A percentile compares a stretch with the other conserved stretches of the same genome.
Evolutionary conservation across 768 basidiomycete genomes (phyloP).

Genomic region (Suillus decipiens): DNA sequence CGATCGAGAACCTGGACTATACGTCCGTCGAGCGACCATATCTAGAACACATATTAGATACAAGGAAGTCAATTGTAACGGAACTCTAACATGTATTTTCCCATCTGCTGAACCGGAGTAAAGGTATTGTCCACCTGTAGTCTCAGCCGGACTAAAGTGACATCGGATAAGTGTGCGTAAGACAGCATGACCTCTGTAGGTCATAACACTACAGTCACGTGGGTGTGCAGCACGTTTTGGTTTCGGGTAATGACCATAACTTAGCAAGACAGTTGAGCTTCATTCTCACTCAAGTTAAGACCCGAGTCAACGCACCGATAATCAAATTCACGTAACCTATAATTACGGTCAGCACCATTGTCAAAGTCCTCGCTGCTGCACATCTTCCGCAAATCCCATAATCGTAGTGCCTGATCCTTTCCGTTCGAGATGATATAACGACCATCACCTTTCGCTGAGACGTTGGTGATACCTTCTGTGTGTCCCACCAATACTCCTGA

Average conservation of each 20-base stretch:
- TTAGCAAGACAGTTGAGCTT: conserved; percentile 30
- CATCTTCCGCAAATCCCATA: conserved; percentile 98
- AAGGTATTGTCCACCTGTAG: conserved; percentile 90
- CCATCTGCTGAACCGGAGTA: conserved; percentile 94
- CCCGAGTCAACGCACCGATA: conserved; percentile 64
- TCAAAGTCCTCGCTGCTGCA: conserved; percentile 71
- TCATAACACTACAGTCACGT: conserved; percentile 92
- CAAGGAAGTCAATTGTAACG: conserved; percentile 8
- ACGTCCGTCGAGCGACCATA: conserved; percentile 93
- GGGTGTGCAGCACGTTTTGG: conserved; percentile 71
- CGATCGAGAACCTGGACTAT: conserved; percentile 86
- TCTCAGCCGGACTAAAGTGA: conserved; percentile 92
- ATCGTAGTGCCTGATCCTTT: conserved; percentile 88
- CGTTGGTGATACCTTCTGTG: conserved; percentile 93
- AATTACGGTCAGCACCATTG: conserved; percentile 45
- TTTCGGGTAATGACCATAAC: conserved; percentile 66
- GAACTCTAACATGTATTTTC: conserved; percentile 66
- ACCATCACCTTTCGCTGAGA: conserved; percentile 94
- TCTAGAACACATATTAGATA: conserved; percentile 44
- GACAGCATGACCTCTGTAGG: conserved; percentile 90
- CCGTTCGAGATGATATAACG: conserved; percentile 95
- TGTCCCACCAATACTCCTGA: conserved; percentile 95
- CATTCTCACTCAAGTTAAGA: neutral
- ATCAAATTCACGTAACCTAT: conserved; percentile 68
- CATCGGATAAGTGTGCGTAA: conserved; percentile 92